Conservation (phyloP, 768 basidiomycete species). For the Cyathus striatus region DNA sequence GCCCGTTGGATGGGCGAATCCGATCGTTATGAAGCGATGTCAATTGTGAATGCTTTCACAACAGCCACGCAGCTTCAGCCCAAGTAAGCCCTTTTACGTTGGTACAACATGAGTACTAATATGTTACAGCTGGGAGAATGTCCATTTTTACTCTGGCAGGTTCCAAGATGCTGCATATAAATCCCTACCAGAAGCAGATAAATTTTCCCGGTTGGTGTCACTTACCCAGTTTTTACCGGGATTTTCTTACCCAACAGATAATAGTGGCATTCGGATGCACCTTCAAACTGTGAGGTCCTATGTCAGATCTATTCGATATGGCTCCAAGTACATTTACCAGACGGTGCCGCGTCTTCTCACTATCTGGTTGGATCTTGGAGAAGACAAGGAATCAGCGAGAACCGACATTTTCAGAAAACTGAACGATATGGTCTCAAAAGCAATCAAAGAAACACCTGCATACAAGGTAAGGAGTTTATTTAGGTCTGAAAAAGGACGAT, state of each 20-base stretch:
- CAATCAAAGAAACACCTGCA: slow-evolving; percentile 58
- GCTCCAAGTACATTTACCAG: slow-evolving; percentile 95
- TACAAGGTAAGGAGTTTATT: no score
- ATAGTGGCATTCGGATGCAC: slow-evolving; percentile 62
- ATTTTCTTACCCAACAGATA: background rate
- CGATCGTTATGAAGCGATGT: slow-evolving; percentile 66
- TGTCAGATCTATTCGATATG: slow-evolving; percentile 64
- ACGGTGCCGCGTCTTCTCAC: slow-evolving; percentile 91
- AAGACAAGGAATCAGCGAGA: slow-evolving; percentile 29
- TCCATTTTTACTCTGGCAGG: slow-evolving; percentile 79
- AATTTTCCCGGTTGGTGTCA: slow-evolving; percentile 34
- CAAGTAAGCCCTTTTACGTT: slow-evolving; percentile 31
- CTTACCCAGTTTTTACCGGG: background rate
- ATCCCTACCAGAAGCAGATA: slow-evolving; percentile 38
- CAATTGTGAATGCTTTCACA: slow-evolving; percentile 56
- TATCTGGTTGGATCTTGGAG: slow-evolving; percentile 92
- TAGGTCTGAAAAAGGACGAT: no score
- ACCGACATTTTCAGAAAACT: slow-evolving; percentile 47
- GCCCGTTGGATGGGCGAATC: slow-evolving; percentile 94
- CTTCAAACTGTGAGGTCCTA: slow-evolving; percentile 62
- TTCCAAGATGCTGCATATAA: slow-evolving; percentile 82
- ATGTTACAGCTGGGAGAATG: slow-evolving; percentile 69
- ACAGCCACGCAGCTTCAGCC: slow-evolving; percentile 43
- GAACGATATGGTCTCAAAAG: slow-evolving; percentile 47
- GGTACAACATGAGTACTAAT: slow-evolving; percentile 1